Evolutionary conservation across 2,329 filamentous ascomycete species (phyloP).

Genomic region (Capronia epimyces): DNA sequence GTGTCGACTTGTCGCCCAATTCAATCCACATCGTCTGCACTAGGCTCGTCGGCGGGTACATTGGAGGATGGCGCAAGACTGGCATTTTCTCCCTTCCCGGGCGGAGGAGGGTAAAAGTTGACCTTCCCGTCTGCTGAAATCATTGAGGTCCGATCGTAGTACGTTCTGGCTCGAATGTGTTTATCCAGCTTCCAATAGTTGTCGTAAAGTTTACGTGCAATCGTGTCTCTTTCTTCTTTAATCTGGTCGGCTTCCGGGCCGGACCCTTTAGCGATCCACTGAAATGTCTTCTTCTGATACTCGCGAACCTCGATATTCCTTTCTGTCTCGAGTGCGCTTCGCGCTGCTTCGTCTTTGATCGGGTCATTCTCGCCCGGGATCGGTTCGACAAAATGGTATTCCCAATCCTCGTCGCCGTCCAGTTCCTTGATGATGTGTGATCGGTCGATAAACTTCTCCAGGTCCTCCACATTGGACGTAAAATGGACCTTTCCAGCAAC

Average conservation of each 20-base stretch:
- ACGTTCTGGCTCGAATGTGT: constrained; percentile 72
- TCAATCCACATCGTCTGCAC: constrained; percentile 27
- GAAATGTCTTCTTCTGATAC: constrained; percentile 67
- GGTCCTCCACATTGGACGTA: constrained; percentile 58
- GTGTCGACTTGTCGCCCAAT: neutral
- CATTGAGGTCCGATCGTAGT: constrained; percentile 77
- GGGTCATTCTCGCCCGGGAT: constrained; percentile 66
- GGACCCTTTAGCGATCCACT: constrained; percentile 62
- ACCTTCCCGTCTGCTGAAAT: constrained; percentile 63
- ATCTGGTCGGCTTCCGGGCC: constrained; percentile 45
- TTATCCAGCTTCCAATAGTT: constrained; percentile 91
- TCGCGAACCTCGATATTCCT: constrained; percentile 62
- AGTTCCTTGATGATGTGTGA: constrained; percentile 73
- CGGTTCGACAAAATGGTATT: constrained; percentile 77
- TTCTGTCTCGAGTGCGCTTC: constrained; percentile 58
- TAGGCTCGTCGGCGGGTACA: constrained; percentile 11
- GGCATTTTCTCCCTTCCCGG: constrained; percentile 13
- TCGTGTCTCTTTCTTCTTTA: constrained; percentile 53
- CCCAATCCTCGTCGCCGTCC: constrained; percentile 79
- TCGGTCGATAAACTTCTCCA: constrained; percentile 68
- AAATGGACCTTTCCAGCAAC: constrained; percentile 31
- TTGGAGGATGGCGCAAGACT: constrained; percentile 10
- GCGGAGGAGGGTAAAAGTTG: constrained; percentile 58
- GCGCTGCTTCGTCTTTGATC: constrained; percentile 64
- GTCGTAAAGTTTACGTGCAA: constrained; percentile 60